phyloP scores from a whole-genome alignment of 225 moss, liverwort and hornwort species.

The Thuidium tamariscinum region DNA sequence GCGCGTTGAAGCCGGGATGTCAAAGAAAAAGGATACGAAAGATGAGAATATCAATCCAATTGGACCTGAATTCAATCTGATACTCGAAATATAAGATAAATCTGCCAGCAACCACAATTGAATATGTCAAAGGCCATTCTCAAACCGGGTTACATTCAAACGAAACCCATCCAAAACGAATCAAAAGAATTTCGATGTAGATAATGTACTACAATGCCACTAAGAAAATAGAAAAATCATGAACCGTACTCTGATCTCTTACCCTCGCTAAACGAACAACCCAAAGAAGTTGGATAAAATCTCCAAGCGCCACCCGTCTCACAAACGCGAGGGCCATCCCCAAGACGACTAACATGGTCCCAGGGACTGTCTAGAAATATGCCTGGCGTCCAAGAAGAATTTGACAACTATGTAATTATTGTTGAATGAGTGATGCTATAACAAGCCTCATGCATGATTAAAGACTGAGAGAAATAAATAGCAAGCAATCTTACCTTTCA shows the following conservation, averaged over 20 bases:
- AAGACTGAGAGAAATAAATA: neutral
- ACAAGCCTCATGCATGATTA: neutral
- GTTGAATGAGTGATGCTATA: neutral
- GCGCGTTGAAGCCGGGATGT: slow-evolving; percentile 69
- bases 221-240: neutral
- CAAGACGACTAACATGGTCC: slow-evolving; percentile 2
- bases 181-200: neutral
- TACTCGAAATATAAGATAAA: slow-evolving; percentile 38
- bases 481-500: slow-evolving; percentile 8
- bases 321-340: slow-evolving; percentile 8
- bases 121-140: neutral
- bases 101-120: slow-evolving; percentile 25
- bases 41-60: slow-evolving; percentile 71
- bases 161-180: neutral
- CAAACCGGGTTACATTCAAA: neutral
- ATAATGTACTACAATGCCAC: neutral
- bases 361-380: slow-evolving; percentile 6
- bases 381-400: slow-evolving; percentile 7
- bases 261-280: slow-evolving; percentile 19
- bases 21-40: slow-evolving; percentile 82
- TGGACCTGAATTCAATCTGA: slow-evolving; percentile 65
- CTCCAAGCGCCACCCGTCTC: slow-evolving; percentile 20
- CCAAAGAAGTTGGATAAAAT: slow-evolving; percentile 3
- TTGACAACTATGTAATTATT: neutral
- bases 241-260: neutral